phyloP scores from a whole-genome alignment of 2,329 filamentous ascomycete species.

The Colletotrichum cuscutae region DNA sequence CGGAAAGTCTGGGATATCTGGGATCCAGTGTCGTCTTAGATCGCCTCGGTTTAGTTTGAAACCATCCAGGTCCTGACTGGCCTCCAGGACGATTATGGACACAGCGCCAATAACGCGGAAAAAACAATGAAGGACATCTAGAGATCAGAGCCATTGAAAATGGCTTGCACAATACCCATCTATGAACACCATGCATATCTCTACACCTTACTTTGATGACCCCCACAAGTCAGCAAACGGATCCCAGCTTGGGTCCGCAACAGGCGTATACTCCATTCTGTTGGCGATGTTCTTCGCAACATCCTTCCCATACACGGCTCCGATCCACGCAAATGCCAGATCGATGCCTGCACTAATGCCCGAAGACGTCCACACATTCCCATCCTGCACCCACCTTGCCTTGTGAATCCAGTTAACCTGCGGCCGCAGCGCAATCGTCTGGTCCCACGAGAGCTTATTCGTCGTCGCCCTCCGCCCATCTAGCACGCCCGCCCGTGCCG shows the following conservation, averaged over 20 bases:
- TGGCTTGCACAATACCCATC: not conserved
- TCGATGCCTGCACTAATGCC: conserved; percentile 72
- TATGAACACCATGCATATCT: not conserved
- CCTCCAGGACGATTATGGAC: too few species aligned
- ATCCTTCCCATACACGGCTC: conserved; percentile 62
- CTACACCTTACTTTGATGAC: not conserved
- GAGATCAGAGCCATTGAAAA: not conserved
- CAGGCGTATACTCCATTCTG: conserved; percentile 67
- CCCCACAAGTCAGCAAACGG: conserved; percentile 57
- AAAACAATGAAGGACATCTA: not conserved
- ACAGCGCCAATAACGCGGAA: not conserved
- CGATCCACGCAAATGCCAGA: conserved; percentile 67
- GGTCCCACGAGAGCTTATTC: conserved; percentile 62
- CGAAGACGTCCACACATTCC: conserved; percentile 67
- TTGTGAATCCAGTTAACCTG: conserved; percentile 61
- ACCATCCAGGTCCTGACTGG: too few species aligned
- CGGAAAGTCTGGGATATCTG: conserved; percentile 46
- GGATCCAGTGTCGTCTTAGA: not conserved
- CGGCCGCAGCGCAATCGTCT: conserved; percentile 50
- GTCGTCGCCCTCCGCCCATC: conserved; percentile 65
- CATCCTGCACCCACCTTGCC: conserved; percentile 68
- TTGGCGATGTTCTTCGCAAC: conserved; percentile 59
- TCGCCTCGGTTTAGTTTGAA: too few species aligned
- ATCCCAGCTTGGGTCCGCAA: conserved; percentile 60
- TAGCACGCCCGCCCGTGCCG: conserved; percentile 62